Evolutionary conservation across 1,284 basidiomycete genomes (phyloP).

Genomic region (Athelia psychrophila): DNA sequence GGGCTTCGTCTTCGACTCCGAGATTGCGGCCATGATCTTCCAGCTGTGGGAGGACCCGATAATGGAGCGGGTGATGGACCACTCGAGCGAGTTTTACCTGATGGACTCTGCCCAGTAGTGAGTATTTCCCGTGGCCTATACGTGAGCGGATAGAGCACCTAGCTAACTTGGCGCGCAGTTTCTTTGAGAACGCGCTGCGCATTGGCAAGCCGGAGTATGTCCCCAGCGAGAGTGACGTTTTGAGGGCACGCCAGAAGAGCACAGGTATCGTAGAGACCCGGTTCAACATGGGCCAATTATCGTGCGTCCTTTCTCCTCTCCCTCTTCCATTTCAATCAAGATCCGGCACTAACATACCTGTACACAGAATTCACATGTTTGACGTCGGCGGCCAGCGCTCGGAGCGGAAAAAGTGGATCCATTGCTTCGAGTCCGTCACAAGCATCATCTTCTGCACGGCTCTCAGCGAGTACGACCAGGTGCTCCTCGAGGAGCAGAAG

Average conservation of each 20-base stretch:
- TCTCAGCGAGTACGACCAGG: slow-evolving; percentile 93
- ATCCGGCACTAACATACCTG: not conserved
- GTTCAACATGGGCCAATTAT: slow-evolving; percentile 66
- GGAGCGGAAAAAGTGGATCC: slow-evolving; percentile 94
- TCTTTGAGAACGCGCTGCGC: slow-evolving; percentile 83
- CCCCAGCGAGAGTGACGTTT: slow-evolving; percentile 87
- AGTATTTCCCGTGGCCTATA: not conserved
- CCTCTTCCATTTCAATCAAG: slow-evolving; percentile 19
- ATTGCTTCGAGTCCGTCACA: slow-evolving; percentile 93
- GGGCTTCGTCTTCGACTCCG: slow-evolving; percentile 48
- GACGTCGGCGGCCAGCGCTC: slow-evolving; percentile 93
- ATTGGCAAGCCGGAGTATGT: slow-evolving; percentile 82
- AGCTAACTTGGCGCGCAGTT: slow-evolving; percentile 43
- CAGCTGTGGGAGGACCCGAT: slow-evolving; percentile 91
- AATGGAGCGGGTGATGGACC: slow-evolving; percentile 85
- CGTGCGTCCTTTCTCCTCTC: slow-evolving; percentile 62
- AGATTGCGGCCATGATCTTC: slow-evolving; percentile 77
- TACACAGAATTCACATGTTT: slow-evolving; percentile 85
- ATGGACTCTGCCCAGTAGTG: slow-evolving; percentile 88
- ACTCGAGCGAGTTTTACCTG: slow-evolving; percentile 87
- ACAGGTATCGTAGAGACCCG: slow-evolving; percentile 93
- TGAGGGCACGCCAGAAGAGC: slow-evolving; percentile 88
- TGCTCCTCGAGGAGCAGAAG: slow-evolving; percentile 77
- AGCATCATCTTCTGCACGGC: slow-evolving; percentile 96
- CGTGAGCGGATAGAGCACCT: not conserved